phyloP scores from a whole-genome alignment of 192 early-diverging fungal genomes.

The Dispira simplex region DNA sequence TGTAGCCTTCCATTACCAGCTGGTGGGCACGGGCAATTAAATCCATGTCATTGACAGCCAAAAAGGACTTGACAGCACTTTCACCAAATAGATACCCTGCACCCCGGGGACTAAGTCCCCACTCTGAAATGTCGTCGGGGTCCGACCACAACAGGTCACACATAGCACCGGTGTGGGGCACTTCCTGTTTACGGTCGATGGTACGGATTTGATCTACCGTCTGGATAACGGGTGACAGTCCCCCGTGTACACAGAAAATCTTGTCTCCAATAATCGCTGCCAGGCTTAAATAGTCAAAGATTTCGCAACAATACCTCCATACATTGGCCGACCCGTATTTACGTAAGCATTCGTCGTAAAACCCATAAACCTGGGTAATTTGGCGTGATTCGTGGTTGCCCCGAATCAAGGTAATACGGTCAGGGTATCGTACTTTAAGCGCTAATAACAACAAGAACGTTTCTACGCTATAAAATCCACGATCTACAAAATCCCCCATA shows the following conservation, averaged over 20 bases:
- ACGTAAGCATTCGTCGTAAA: conserved; percentile 93
- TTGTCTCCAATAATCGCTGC: conserved; percentile 89
- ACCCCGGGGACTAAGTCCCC: conserved; percentile 92
- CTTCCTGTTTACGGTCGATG: conserved; percentile 91
- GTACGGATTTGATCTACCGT: conserved; percentile 92
- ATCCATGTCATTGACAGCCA: conserved; percentile 71
- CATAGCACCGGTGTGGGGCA: conserved; percentile 96
- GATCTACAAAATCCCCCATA: conserved; percentile 96
- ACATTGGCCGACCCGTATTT: conserved; percentile 95
- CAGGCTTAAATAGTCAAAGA: conserved; percentile 92
- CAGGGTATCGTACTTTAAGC: conserved; percentile 87
- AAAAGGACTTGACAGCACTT: conserved; percentile 63
- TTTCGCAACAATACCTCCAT: conserved; percentile 95
- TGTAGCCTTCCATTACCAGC: conserved; percentile 95
- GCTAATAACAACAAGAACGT: conserved; percentile 91
- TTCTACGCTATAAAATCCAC: conserved; percentile 92
- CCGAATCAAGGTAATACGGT: conserved; percentile 83
- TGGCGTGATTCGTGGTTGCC: conserved; percentile 91
- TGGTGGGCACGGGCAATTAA: conserved; percentile 94
- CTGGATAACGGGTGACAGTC: conserved; percentile 81
- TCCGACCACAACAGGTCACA: conserved; percentile 97
- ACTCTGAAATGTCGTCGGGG: conserved; percentile 78
- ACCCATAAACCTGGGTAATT: conserved; percentile 98
- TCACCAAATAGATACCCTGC: conserved; percentile 98
- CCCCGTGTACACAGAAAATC: conserved; percentile 93